phyloP scores from a whole-genome alignment of 2,329 filamentous ascomycete genomes.

The Grosmannia clavigera region DNA sequence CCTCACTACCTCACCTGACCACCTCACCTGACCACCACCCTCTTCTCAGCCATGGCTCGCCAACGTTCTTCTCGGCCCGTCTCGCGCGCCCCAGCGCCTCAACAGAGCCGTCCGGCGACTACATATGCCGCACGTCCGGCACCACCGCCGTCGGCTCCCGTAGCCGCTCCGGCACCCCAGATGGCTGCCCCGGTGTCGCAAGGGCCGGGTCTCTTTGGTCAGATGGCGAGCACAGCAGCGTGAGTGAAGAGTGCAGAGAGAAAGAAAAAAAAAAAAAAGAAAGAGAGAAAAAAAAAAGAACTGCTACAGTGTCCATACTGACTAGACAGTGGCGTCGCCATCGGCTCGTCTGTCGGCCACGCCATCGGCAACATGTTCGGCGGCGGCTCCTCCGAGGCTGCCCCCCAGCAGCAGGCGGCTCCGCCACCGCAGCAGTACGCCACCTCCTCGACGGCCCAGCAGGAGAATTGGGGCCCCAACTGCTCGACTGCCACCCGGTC shows the following conservation, averaged over 20 bases:
- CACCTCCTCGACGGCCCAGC: constrained; percentile 22
- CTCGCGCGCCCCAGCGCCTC: constrained; percentile 48
- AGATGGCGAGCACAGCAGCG: constrained; percentile 95
- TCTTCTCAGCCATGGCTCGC: constrained; percentile 51
- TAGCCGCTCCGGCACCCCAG: constrained; percentile 33
- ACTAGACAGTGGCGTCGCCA: constrained; percentile 72
- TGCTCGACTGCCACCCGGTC: constrained; percentile 69
- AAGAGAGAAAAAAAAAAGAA: not conserved
- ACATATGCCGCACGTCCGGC: constrained; percentile 46
- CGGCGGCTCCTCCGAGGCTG: constrained; percentile 54
- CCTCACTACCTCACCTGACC: not conserved
- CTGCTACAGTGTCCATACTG: not conserved
- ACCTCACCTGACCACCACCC: not conserved
- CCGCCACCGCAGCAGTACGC: constrained; percentile 32
- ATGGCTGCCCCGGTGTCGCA: constrained; percentile 34
- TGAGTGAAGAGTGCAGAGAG: not conserved
- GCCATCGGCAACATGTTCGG: constrained; percentile 82
- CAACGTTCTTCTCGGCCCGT: constrained; percentile 57
- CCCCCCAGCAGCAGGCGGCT: constrained; percentile 31
- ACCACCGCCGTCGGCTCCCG: constrained; percentile 24
- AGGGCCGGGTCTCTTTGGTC: constrained; percentile 79
- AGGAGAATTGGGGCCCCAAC: constrained; percentile 47
- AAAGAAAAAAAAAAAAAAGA: not conserved
- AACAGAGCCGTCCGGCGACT: constrained; percentile 54
- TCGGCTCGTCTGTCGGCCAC: constrained; percentile 91